Evolutionary conservation across 306 rosid genomes (phyloP).

Genomic region (Urtica urens): DNA sequence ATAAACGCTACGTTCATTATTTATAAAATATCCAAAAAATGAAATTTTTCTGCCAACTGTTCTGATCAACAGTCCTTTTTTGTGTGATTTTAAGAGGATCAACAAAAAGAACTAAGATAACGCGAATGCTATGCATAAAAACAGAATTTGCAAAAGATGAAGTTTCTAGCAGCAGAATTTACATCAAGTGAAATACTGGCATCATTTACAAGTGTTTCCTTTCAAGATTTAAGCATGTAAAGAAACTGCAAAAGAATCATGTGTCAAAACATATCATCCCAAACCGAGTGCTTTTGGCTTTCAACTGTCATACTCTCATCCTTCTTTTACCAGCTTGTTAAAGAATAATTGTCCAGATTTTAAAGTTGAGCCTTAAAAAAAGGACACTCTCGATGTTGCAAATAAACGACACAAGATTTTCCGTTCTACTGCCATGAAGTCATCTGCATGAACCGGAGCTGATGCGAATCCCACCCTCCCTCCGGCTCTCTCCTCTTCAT

Average conservation of each 20-base stretch:
- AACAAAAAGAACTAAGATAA: neutral
- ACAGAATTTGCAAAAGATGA: neutral
- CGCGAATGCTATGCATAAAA: neutral
- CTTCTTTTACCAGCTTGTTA: neutral
- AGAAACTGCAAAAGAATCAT: slow-evolving; percentile 16
- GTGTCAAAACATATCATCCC: slow-evolving; percentile 9
- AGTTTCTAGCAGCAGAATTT: neutral
- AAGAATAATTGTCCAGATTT: slow-evolving; percentile 3
- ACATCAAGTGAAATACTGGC: neutral
- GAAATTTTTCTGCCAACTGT: no score
- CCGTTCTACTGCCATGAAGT: slow-evolving; percentile 17
- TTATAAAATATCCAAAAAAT: no score
- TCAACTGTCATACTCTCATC: slow-evolving; percentile 5
- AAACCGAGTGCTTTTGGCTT: slow-evolving; percentile 7
- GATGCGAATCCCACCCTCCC: slow-evolving; percentile 27
- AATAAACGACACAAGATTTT: neutral
- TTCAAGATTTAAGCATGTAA: slow-evolving; percentile 3
- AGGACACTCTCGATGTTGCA: neutral
- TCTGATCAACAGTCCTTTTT: no score
- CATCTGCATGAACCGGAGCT: slow-evolving; percentile 14
- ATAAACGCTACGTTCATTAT: no score
- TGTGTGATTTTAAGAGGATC: no score
- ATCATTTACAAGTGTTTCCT: slow-evolving; percentile 16
- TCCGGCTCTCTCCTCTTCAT: slow-evolving; percentile 29
- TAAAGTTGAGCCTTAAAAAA: neutral